Base-by-base conservation (phyloP, 352 stramenopile genomes). In the Globisporangium cystogenes region DNA sequence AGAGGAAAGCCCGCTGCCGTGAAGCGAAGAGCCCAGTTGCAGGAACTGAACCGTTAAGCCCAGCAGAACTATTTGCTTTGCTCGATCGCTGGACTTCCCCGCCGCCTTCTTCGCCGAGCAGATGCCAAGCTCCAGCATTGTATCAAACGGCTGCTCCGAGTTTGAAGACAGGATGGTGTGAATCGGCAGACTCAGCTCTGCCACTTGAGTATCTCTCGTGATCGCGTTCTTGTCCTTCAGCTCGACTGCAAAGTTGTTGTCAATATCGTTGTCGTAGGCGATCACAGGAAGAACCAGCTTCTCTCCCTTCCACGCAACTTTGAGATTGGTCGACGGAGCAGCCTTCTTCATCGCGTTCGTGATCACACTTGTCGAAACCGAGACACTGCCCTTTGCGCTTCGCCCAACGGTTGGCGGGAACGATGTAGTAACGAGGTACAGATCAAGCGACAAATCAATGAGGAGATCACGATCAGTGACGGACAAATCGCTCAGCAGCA, bases 221-320 rank as follows among this genome's bases (percentile, higher is more conserved):
- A 80, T 72, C 0, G 70, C 68, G 44, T 80, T 73, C 39, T 76
- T 79, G 56, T 83, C 72, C 23, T 74, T 74, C 10, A 83, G 41
- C 11, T 68, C 55, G 39, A 76, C 29, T 4, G 31, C 18, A 16
- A 77, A 31, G 23, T 60, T 54, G 27, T 20, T 18, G 27, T 33
- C 20, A 31, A 42, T 12, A 14, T 45, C 45, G 7, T 26, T 23
- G 2, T 48, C 43, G 20, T 36, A 27, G 3, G 63, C 35, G 15
- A 64, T 59, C 49, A 67, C 27, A 7, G 68, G 65, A 39, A 74
- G 21, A 6, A 73, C 36, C 0, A 73, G 40, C n/a, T 67, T 55
- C 14, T 77, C 65, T 12, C 46, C 59, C 8, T 52, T 37, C 68
- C 65, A 74, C 24, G 63, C 53, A 1, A 62, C 47, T 44, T 65